Conservation (phyloP, 768 basidiomycete species). For the Termitomyces sp. region DNA sequence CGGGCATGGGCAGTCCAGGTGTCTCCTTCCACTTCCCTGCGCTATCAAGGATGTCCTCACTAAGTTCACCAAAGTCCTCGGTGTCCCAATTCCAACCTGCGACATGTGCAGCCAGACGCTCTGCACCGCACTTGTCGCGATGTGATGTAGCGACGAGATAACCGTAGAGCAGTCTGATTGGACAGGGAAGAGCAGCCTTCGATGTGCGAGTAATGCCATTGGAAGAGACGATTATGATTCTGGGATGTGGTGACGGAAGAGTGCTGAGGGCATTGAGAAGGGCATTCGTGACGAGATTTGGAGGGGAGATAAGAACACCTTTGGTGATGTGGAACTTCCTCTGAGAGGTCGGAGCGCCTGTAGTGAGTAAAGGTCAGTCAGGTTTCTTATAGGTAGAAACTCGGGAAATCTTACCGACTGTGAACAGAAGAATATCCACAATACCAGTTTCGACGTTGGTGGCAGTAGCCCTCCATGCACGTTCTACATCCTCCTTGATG, state of each 20-base stretch:
- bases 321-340: conserved; percentile 39
- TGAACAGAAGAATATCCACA: conserved; percentile 57
- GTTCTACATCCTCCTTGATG: conserved; percentile 44
- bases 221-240: conserved; percentile 52
- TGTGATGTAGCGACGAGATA: conserved; percentile 44
- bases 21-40: conserved; percentile 38
- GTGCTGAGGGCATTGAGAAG: conserved; percentile 56
- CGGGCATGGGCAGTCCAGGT: conserved; percentile 38
- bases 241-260: conserved; percentile 39
- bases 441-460: conserved; percentile 19
- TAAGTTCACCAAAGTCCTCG: conserved; percentile 34
- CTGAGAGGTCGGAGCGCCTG: neutral
- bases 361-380: neutral
- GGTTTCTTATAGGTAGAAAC: neutral
- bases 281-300: conserved; percentile 56
- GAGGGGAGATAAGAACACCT: conserved; percentile 46
- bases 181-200: conserved; percentile 42
- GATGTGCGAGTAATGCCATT: conserved; percentile 46
- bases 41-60: conserved; percentile 36
- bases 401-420: conserved; percentile 42
- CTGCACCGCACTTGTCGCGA: conserved; percentile 58
- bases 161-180: conserved; percentile 46
- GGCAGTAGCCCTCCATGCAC: conserved; percentile 47
- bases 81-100: conserved; percentile 50
- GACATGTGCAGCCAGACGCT: conserved; percentile 45